Evolutionary conservation across 176 grass and related monocot genomes (phyloP), one percentile per base, ranked within the genome.

Genomic region (Saccharum spontaneum): DNA sequence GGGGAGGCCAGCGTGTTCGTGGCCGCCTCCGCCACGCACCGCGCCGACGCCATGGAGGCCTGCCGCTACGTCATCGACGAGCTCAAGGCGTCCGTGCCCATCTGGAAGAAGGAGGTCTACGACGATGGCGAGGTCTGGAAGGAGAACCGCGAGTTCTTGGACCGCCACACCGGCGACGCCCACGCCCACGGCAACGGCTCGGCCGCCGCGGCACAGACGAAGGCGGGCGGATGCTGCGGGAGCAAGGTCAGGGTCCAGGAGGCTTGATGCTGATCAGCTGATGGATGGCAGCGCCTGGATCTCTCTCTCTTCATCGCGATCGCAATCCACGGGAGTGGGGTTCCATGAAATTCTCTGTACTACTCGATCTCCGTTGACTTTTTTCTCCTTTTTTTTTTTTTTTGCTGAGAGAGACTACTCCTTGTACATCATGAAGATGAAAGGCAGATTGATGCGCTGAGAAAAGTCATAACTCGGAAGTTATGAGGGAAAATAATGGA

Each of bases 21-120:
- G 38, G 95, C 95, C 8, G 92, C 87, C 0, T 98, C 90, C 2
- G 92, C 95, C 6, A 90, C 91, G 71, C 95, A 95, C 88, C 95
- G 92, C 49, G 78, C 88, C n/a, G 95, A 95, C 73, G 95, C 95
- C 28, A 89, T 98, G 87, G 95, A 95, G 77, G 95, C 95, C 4
- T 95, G 95, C 85, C 73, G 91, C 4, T 98, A 88, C 90, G 79
- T 98, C 22, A 98, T 93, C 86, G 95, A 98, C 84, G 95, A 98
- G 82, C 71, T 95, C 84, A 98, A 98, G 85, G 95, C 92, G 50
- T 90, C 92, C 44, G 95, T 95, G 79, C 95, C 95, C 17, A 90
- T 98, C 63, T 98, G 95, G 95, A 98, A 98, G 87, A 95, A 95
- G 89, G 95, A 98, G 85, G 95, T 98, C 14, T 98, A 98, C 88